Evolutionary conservation across 805 yeast species (phyloP).

Genomic region (Suhomyces canberraensis): DNA sequence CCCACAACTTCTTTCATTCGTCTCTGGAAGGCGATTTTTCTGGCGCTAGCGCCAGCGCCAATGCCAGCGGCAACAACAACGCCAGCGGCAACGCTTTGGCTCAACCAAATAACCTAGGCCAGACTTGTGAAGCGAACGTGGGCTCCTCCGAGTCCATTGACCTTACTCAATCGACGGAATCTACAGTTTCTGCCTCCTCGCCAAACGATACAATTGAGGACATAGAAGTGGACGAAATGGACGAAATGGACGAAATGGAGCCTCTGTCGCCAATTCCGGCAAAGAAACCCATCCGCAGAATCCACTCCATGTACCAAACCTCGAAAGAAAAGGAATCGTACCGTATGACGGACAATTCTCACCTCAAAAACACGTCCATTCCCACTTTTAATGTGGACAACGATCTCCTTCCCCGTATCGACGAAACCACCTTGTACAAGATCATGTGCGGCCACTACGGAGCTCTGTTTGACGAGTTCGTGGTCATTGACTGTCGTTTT

Average conservation of each 20-base stretch:
- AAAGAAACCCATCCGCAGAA: slow-evolving; percentile 47
- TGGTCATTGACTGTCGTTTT: slow-evolving; percentile 85
- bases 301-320: slow-evolving; percentile 67
- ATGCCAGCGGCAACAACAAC: neutral
- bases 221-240: neutral
- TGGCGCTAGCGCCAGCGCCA: no score
- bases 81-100: neutral
- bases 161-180: neutral
- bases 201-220: neutral
- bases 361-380: slow-evolving; percentile 26
- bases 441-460: slow-evolving; percentile 53
- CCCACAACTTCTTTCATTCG: slow-evolving; percentile 11
- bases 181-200: no score
- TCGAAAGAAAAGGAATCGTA: slow-evolving; percentile 28
- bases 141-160: neutral
- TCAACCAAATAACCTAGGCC: neutral
- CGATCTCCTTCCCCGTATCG: slow-evolving; percentile 71
- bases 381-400: slow-evolving; percentile 31
- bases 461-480: slow-evolving; percentile 50
- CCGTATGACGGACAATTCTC: slow-evolving; percentile 29
- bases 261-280: neutral
- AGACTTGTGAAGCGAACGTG: neutral
- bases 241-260: neutral
- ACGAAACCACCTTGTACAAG: slow-evolving; percentile 52
- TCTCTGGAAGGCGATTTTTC: no score